phyloP scores from a whole-genome alignment of 352 stramenopile genomes.

The Phytophthora cajani region DNA sequence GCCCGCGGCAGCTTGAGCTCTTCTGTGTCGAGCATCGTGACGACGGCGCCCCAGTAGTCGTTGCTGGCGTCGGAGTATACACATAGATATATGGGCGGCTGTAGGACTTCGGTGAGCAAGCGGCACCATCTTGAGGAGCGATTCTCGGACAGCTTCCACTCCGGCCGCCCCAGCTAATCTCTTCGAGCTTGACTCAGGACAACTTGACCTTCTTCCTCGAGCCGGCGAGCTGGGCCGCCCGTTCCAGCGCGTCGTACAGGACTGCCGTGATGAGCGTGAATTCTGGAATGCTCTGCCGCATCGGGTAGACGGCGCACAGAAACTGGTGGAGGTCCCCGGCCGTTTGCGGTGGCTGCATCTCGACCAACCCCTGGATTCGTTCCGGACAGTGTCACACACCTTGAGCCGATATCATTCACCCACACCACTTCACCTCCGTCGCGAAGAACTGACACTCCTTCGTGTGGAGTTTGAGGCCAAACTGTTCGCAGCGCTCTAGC shows the following conservation, averaged over 20 bases:
- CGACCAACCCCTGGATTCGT: constrained; percentile 29
- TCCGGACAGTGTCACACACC: constrained; percentile 26
- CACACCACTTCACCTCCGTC: constrained; percentile 29
- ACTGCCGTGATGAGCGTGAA: constrained; percentile 12
- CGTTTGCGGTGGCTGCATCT: constrained; percentile 20
- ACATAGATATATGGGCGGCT: constrained; percentile 13
- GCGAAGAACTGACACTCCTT: constrained; percentile 38
- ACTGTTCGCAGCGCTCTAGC: constrained; percentile 21
- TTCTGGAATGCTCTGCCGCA: constrained; percentile 37
- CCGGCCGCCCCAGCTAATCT: constrained; percentile 12
- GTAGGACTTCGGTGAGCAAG: constrained; percentile 2
- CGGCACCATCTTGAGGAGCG: constrained; percentile 22
- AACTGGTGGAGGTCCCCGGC: constrained; percentile 39
- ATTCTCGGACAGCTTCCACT: too few relatives aligned
- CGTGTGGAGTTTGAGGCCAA: constrained; percentile 42
- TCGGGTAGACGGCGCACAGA: constrained; percentile 29
- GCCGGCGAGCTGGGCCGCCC: not conserved
- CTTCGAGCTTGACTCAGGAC: not conserved
- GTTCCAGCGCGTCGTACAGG: constrained; percentile 15
- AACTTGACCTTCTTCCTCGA: constrained; percentile 30
- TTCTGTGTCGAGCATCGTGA: not conserved
- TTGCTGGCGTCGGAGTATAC: constrained; percentile 7
- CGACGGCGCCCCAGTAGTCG: not conserved
- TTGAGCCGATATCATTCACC: constrained; percentile 22
- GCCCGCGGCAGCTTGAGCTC: constrained; percentile 2